phyloP scores from a whole-genome alignment of 2,329 filamentous ascomycete species.

The Aspergillus udagawae region DNA sequence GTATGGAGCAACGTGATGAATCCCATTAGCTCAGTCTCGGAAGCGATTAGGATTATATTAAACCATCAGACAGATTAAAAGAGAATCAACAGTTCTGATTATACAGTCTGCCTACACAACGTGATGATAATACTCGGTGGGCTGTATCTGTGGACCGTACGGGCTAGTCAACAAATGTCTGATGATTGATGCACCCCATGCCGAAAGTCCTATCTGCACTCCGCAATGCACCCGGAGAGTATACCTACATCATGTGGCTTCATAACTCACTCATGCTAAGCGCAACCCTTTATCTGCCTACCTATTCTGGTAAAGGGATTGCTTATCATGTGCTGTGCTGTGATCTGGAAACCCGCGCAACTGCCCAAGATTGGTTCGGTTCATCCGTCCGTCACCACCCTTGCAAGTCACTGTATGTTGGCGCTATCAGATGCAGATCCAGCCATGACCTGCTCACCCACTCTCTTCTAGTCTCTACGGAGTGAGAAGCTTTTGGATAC shows the following conservation, averaged over 20 bases:
- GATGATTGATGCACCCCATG: no score
- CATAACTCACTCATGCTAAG: background rate
- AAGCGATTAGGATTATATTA: no score
- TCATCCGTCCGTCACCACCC: background rate
- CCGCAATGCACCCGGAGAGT: background rate
- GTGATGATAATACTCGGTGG: no score
- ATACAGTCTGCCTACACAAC: no score
- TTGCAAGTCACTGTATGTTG: background rate
- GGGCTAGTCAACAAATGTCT: background rate
- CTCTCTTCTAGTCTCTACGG: background rate
- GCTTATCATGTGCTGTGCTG: background rate
- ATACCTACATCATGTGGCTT: background rate
- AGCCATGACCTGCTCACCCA: background rate
- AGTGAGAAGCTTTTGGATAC: background rate
- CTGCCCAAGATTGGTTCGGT: background rate
- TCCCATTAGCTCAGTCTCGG: no score
- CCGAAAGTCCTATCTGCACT: no score
- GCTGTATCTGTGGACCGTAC: no score
- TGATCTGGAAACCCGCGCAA: background rate
- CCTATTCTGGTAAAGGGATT: background rate
- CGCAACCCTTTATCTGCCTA: no score
- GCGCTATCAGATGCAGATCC: background rate
- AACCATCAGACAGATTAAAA: background rate
- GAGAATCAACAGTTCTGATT: background rate
- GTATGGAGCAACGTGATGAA: background rate